Conservation (phyloP, 2,329 filamentous ascomycete species). For the Microcyclospora tardicrescens region DNA sequence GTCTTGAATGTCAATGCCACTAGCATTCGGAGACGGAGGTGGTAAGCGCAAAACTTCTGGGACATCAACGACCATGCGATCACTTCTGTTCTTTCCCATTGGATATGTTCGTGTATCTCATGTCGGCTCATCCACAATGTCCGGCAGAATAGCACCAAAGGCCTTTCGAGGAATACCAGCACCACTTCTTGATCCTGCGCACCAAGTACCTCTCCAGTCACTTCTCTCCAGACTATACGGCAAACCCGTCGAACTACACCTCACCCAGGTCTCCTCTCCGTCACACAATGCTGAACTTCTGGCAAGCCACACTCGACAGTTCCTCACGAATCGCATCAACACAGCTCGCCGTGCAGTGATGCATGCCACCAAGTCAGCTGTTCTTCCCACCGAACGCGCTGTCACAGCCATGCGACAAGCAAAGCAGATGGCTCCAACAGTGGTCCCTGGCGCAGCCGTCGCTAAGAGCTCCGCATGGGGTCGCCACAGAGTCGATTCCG, state of each 20-base stretch:
- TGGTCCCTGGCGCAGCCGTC: conserved; percentile 5
- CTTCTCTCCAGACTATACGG: conserved; percentile 14
- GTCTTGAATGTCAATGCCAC: no score
- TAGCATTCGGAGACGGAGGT: background rate
- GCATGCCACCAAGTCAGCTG: conserved; percentile 20
- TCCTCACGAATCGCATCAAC: conserved; percentile 15
- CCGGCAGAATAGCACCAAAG: no score
- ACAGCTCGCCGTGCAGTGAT: conserved; percentile 19
- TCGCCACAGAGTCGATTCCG: conserved; percentile 11
- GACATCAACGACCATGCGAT: background rate
- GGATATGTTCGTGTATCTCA: background rate
- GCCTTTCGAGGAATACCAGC: no score
- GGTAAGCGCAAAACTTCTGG: conserved; percentile 1
- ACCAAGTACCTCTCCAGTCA: conserved; percentile 10
- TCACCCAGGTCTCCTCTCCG: conserved; percentile 16
- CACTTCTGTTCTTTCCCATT: background rate
- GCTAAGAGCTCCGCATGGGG: conserved; percentile 9
- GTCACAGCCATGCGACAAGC: conserved; percentile 14
- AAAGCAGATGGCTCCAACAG: conserved; percentile 9
- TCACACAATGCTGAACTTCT: conserved; percentile 21
- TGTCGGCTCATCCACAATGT: background rate
- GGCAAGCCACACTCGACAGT: conserved; percentile 16
- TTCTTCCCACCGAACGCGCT: conserved; percentile 14
- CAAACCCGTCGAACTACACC: conserved; percentile 19
- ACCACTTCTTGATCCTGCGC: conserved; percentile 7